Evolutionary conservation across 2,329 filamentous ascomycete genomes (phyloP).

Genomic region (Claviceps africana): DNA sequence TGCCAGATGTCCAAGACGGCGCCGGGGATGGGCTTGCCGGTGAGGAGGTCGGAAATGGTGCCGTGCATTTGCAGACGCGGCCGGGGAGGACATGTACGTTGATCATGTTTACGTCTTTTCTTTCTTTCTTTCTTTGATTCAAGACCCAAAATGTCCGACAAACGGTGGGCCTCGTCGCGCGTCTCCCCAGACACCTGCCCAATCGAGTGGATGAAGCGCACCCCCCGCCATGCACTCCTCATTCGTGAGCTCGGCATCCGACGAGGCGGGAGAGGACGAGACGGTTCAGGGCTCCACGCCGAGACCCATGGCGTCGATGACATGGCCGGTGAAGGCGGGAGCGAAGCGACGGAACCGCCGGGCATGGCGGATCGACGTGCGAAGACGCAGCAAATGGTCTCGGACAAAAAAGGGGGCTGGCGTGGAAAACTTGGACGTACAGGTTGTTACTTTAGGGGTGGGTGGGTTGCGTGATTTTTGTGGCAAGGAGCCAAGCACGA

Average conservation of each 20-base stretch:
- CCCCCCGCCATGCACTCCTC: slow-evolving; percentile 67
- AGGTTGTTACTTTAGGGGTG: too few species aligned
- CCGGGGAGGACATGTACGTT: too few species aligned
- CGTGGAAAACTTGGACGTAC: too few species aligned
- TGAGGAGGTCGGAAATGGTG: slow-evolving; percentile 48
- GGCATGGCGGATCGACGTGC: too few species aligned
- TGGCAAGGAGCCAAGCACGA: too few species aligned
- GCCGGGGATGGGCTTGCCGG: slow-evolving; percentile 49
- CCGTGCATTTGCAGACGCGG: slow-evolving; percentile 56
- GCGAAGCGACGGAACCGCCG: slow-evolving; percentile 40
- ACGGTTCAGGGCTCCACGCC: slow-evolving; percentile 51
- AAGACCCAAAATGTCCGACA: slow-evolving; percentile 60
- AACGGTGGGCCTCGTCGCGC: slow-evolving; percentile 59
- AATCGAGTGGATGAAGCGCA: slow-evolving; percentile 61
- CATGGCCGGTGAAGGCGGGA: slow-evolving; percentile 61
- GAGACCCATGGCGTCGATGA: slow-evolving; percentile 60
- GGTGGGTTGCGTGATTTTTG: too few species aligned
- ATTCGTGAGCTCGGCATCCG: slow-evolving; percentile 58
- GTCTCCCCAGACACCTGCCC: slow-evolving; percentile 54
- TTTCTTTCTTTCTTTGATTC: slow-evolving; percentile 46
- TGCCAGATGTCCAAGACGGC: slow-evolving; percentile 71
- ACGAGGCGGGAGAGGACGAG: slow-evolving; percentile 51
- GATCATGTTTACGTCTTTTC: too few species aligned
- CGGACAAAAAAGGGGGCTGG: too few species aligned
- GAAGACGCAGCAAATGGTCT: too few species aligned